These are phyloP conservation scores for Skeletonema menzelii DNA, from an alignment of 108 stramenopile genomes.

Conservation along the genomic window DNA sequence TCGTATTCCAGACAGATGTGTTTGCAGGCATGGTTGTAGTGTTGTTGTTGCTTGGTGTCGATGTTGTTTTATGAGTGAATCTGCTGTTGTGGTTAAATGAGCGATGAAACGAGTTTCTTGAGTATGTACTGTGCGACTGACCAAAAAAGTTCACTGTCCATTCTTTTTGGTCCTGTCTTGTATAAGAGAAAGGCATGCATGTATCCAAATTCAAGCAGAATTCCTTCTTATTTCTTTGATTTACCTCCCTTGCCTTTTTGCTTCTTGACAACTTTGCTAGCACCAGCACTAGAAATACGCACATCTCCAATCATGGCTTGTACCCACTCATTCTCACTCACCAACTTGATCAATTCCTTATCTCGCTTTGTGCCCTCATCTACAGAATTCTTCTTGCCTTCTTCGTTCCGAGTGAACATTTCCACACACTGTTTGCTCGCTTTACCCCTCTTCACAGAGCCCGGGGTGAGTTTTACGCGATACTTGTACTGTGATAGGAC, in stretches of 20 bases:
- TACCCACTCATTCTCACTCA: slow-evolving; percentile 86
- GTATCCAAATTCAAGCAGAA: no score
- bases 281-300: slow-evolving; percentile 81
- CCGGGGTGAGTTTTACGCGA: slow-evolving; percentile 87
- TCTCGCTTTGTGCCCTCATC: slow-evolving; percentile 51
- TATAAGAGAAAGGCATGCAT: background rate
- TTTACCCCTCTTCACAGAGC: slow-evolving; percentile 84
- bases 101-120: no score
- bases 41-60: no score
- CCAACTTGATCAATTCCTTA: slow-evolving; percentile 73
- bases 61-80: no score
- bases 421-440: slow-evolving; percentile 84
- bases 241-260: slow-evolving; percentile 49
- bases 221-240: slow-evolving; percentile 40
- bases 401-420: slow-evolving; percentile 63
- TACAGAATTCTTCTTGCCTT: slow-evolving; percentile 15
- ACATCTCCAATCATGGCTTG: slow-evolving; percentile 80
- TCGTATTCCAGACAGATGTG: no score
- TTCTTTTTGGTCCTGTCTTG: background rate
- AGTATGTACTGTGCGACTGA: no score
- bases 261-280: slow-evolving; percentile 71
- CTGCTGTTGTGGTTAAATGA: no score
- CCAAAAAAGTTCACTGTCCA: background rate
- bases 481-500: slow-evolving; percentile 86
- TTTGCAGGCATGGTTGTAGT: no score